Evolutionary conservation across 2,329 filamentous ascomycete species (phyloP).

Genomic region (Ceratocystis eucalypticola): DNA sequence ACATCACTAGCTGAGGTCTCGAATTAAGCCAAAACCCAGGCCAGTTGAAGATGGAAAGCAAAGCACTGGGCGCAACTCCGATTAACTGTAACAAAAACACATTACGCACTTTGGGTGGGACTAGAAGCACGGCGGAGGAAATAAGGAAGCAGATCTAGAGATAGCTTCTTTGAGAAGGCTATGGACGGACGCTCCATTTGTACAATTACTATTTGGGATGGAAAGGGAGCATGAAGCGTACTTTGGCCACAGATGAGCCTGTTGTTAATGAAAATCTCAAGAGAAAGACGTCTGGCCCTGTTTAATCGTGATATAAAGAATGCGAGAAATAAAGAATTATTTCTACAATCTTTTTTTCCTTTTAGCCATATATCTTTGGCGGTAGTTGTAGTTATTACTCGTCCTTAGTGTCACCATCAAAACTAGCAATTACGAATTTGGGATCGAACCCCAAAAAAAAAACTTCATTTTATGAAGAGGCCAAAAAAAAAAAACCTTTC

Average conservation of each 20-base stretch:
- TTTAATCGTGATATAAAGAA: background rate
- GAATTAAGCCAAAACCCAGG: background rate
- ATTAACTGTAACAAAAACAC: background rate
- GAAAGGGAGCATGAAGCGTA: background rate
- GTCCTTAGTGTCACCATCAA: background rate
- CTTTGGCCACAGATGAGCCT: background rate
- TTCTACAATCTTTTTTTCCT: background rate
- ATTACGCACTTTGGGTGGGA: background rate
- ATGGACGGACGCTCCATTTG: background rate
- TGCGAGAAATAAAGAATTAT: background rate
- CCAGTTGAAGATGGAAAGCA: background rate
- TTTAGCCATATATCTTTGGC: too few species aligned
- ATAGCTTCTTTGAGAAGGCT: background rate
- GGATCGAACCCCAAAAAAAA: background rate
- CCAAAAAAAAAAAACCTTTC: background rate
- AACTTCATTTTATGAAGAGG: background rate
- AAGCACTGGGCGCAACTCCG: background rate
- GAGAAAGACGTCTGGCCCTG: background rate
- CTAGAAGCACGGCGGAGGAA: background rate
- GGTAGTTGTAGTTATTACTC: background rate
- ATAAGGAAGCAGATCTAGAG: background rate
- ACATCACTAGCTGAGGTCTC: background rate
- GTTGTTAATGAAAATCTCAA: background rate
- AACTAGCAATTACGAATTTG: background rate
- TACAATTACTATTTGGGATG: background rate